A percentile compares a stretch with the other conserved stretches of the same genome.
Conservation (phyloP, 352 stramenopile genomes). For the Pythium aristosporum region DNA sequence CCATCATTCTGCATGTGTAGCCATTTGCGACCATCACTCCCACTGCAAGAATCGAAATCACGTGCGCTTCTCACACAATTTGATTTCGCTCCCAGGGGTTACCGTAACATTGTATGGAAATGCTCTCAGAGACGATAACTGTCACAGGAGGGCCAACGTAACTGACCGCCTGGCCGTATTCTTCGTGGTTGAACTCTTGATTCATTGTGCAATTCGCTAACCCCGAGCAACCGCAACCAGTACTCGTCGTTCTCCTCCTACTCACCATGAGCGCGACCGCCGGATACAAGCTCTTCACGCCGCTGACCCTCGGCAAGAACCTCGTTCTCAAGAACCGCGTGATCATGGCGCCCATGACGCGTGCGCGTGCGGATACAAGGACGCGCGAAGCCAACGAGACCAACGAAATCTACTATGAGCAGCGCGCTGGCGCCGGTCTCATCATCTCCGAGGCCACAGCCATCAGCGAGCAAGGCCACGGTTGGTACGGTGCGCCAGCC, state of each 20-base stretch:
- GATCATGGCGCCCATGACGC: slow-evolving; percentile 38
- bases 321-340: slow-evolving; percentile 11
- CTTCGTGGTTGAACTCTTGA: neutral
- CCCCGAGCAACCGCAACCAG: neutral
- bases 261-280: neutral
- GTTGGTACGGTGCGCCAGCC: neutral
- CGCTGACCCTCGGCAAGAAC: slow-evolving; percentile 15
- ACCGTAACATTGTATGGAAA: no score
- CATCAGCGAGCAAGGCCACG: neutral
- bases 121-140: no score
- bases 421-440: slow-evolving; percentile 28
- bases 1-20: no score
- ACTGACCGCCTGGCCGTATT: no score
- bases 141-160: no score
- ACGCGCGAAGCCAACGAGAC: slow-evolving; percentile 5
- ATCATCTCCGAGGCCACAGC: slow-evolving; percentile 32
- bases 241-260: no score
- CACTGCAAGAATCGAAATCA: no score
- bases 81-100: no score
- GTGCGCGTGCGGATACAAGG: slow-evolving; percentile 4
- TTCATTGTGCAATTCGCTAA: neutral
- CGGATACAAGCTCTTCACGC: slow-evolving; percentile 14
- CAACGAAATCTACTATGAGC: slow-evolving; percentile 42
- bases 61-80: no score
- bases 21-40: no score